Base-by-base conservation (phyloP, 345 rosid genomes). In the Hevea brasiliensis region DNA sequence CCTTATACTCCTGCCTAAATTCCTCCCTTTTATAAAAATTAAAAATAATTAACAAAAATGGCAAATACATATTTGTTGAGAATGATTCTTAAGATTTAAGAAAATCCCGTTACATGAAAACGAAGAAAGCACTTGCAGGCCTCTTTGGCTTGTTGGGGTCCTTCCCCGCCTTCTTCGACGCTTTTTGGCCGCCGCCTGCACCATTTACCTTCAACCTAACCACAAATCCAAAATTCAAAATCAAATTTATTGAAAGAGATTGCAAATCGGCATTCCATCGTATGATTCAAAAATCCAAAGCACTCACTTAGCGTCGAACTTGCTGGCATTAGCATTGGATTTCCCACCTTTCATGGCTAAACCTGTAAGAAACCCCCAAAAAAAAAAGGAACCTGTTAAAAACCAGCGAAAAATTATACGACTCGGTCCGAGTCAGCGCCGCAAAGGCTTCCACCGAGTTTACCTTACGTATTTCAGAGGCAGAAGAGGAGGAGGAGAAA, bases 81-180 rank as follows among this genome's bases (percentile, higher is more conserved):
- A n/a, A 56, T 74, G 12, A 44, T 44, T n/a, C n/a, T 0, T 44
- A 7, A 44, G 13, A 44, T 7, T 32, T 32, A 32, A 44, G 13
- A 50, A 13, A 17, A 40, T 9, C 12, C n/a, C 18, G 9, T 17
- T 86, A 92, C 97, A 92, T 90, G 89, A 90, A 92, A 41, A 92
- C 83, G 82, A 92, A 90, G 85, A 92, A 90, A 66, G 94, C 91
- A 72, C 94, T 90, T 9, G 94, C 85, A 81, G 98, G 88, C 76
- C 94, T 86, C 87, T 92, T 92, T 5, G 97, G 97, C 78, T 89
- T 89, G 86, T 90, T 92, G 41, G 96, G 96, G 79, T 92, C 97
- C 81, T 92, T 92, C 15, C 82, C 83, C 0, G 89, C 84, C 77
- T 92, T 90, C 82, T 85, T 87, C 26, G 80, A 75, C 15, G 87